A percentile compares a stretch with the other conserved stretches of the same genome.
Conservation (phyloP, 2,329 filamentous ascomycete species). For the Cordyceps militaris region DNA sequence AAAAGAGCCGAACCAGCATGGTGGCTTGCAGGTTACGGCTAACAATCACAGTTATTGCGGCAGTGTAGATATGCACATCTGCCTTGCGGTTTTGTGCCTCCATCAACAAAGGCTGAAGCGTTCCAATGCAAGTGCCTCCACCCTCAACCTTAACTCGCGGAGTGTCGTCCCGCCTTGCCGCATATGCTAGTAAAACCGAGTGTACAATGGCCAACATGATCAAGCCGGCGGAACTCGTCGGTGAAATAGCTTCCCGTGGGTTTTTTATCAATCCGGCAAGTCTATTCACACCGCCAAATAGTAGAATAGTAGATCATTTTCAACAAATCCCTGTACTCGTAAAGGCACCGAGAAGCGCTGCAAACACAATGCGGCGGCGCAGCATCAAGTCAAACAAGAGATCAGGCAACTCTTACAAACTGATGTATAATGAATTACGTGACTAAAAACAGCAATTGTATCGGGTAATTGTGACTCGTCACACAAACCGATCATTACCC, state of each 20-base stretch:
- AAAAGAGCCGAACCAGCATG: neutral
- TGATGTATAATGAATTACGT: too few species aligned
- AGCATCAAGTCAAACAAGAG: too few species aligned
- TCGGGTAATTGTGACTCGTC: neutral
- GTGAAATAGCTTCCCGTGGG: neutral
- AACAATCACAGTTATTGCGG: neutral
- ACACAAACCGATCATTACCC: neutral
- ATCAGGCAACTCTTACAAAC: neutral
- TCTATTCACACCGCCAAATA: neutral
- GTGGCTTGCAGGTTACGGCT: neutral
- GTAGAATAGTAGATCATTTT: neutral
- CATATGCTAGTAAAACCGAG: neutral
- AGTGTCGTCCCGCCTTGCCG: slow-evolving; percentile 8
- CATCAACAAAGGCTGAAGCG: neutral
- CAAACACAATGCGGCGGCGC: too few species aligned
- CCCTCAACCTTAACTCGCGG: neutral
- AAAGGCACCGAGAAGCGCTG: too few species aligned
- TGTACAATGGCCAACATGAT: neutral
- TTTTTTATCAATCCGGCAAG: neutral
- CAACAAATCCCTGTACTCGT: too few species aligned
- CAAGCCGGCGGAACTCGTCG: neutral
- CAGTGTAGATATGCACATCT: neutral
- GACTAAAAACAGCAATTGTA: neutral
- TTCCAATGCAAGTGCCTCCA: neutral
- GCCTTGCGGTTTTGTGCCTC: neutral